Conservation (phyloP, 1,284 basidiomycete species). For the Mycosarcoma maydis region DNA sequence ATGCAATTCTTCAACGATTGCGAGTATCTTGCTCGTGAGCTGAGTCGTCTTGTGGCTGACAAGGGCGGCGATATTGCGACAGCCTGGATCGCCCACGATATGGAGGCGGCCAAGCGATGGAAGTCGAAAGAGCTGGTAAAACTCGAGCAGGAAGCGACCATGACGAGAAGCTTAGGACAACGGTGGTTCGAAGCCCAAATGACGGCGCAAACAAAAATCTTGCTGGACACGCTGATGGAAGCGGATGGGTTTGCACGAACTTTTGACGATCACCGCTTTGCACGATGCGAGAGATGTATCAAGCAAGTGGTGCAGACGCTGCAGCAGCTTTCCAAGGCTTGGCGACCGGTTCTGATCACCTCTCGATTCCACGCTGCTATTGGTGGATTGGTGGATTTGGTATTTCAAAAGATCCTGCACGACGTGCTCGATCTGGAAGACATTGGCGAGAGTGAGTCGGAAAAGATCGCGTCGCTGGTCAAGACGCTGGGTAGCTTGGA, state of each 20-base stretch:
- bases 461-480: conserved; percentile 82
- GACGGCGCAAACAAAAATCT: conserved; percentile 68
- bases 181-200: conserved; percentile 56
- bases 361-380: conserved; percentile 68
- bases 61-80: conserved; percentile 62
- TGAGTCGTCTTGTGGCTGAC: conserved; percentile 50
- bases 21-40: conserved; percentile 72
- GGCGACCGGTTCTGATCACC: conserved; percentile 74
- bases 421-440: conserved; percentile 83
- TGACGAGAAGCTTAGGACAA: conserved; percentile 43
- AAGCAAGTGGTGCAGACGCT: conserved; percentile 77
- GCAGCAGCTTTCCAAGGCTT: conserved; percentile 74
- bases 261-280: conserved; percentile 78
- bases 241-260: conserved; percentile 79
- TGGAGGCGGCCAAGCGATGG: conserved; percentile 21
- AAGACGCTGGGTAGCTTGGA: conserved; percentile 79
- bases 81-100: conserved; percentile 14
- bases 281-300: conserved; percentile 79
- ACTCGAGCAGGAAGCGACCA: conserved; percentile 42
- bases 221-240: conserved; percentile 72
- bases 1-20: conserved; percentile 91
- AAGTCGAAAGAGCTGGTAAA: conserved; percentile 14
- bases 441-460: conserved; percentile 90
- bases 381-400: conserved; percentile 79
- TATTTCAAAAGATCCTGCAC: conserved; percentile 76